These are phyloP conservation scores for Yarrowia osloensis DNA, from an alignment of 805 yeast species.

Conservation along the genomic window DNA sequence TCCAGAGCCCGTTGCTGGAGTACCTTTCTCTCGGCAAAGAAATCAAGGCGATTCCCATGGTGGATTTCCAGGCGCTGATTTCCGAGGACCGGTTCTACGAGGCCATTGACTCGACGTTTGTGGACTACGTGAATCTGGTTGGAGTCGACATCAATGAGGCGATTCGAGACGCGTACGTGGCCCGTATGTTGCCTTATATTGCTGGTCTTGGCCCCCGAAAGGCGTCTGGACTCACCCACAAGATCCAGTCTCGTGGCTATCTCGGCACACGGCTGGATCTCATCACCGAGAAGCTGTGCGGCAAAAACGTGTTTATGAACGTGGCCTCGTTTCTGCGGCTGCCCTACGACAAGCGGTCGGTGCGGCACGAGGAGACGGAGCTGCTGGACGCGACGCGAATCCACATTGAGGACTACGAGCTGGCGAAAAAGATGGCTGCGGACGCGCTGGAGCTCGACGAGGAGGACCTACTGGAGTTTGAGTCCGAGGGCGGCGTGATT, in stretches of 20 bases:
- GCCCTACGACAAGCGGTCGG: slow-evolving; percentile 63
- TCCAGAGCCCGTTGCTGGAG: slow-evolving; percentile 91
- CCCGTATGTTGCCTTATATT: slow-evolving; percentile 71
- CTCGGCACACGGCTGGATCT: slow-evolving; percentile 73
- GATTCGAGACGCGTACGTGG: slow-evolving; percentile 69
- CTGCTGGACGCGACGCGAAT: slow-evolving; percentile 91
- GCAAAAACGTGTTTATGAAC: slow-evolving; percentile 82
- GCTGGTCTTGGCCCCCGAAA: slow-evolving; percentile 96
- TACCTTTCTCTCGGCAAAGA: slow-evolving; percentile 81
- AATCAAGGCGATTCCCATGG: slow-evolving; percentile 60
- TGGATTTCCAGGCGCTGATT: slow-evolving; percentile 71
- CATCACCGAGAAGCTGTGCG: slow-evolving; percentile 74
- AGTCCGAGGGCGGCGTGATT: slow-evolving; percentile 80
- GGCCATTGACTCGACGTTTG: slow-evolving; percentile 77
- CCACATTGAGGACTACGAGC: slow-evolving; percentile 96
- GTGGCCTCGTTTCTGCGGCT: slow-evolving; percentile 88
- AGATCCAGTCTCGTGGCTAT: slow-evolving; percentile 71
- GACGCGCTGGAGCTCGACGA: slow-evolving; percentile 96
- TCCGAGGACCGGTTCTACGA: slow-evolving; percentile 62
- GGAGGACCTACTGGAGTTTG: slow-evolving; percentile 80
- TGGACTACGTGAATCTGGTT: slow-evolving; percentile 85
- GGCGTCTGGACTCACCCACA: slow-evolving; percentile 81
- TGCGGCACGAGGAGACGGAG: slow-evolving; percentile 59
- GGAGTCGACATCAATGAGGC: slow-evolving; percentile 95
- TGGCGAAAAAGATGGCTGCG: slow-evolving; percentile 96